Percentiles rank a stretch among this genome's conserved stretches.
These are phyloP conservation scores for Dactylonectria macrodidyma DNA, from an alignment of 2,329 filamentous ascomycete genomes.

Conservation along the genomic window DNA sequence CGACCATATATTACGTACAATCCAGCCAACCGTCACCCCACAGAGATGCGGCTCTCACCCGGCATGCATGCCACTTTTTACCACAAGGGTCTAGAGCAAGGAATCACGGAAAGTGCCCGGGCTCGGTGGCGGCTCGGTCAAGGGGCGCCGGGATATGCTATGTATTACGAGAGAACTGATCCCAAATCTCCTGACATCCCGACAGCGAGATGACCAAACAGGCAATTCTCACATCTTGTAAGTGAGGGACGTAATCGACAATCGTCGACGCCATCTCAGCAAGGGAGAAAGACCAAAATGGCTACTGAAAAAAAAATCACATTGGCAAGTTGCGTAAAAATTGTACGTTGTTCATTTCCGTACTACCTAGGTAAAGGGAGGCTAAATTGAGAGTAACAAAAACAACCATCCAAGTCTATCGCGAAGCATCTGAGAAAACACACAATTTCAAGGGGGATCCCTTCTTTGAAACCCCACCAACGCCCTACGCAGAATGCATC, in stretches of 20 bases:
- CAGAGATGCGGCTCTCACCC: background rate
- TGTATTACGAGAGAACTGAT: constrained; percentile 28
- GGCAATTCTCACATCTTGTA: background rate
- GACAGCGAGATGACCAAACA: constrained; percentile 14
- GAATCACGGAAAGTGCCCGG: constrained; percentile 15
- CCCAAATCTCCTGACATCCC: constrained; percentile 11
- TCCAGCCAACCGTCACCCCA: constrained; percentile 1
- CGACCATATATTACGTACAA: constrained; percentile 24
- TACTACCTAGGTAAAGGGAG: constrained; percentile 39
- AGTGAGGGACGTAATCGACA: background rate
- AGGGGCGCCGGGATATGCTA: constrained; percentile 13
- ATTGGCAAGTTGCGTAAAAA: constrained; percentile 21
- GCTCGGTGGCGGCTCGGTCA: constrained; percentile 2
- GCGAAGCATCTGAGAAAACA: constrained; percentile 27
- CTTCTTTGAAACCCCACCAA: constrained; percentile 45
- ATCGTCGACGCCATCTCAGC: no score
- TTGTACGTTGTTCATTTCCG: constrained; percentile 36
- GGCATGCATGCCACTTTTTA: background rate
- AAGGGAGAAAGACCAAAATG: background rate
- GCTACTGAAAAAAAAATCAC: no score
- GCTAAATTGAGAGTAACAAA: constrained; percentile 33
- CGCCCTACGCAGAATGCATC: constrained; percentile 47
- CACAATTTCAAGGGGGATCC: constrained; percentile 33
- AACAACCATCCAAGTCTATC: constrained; percentile 37
- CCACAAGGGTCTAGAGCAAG: background rate